Base-by-base conservation (phyloP, 2,329 filamentous ascomycete genomes). In the Alternaria postmessia region DNA sequence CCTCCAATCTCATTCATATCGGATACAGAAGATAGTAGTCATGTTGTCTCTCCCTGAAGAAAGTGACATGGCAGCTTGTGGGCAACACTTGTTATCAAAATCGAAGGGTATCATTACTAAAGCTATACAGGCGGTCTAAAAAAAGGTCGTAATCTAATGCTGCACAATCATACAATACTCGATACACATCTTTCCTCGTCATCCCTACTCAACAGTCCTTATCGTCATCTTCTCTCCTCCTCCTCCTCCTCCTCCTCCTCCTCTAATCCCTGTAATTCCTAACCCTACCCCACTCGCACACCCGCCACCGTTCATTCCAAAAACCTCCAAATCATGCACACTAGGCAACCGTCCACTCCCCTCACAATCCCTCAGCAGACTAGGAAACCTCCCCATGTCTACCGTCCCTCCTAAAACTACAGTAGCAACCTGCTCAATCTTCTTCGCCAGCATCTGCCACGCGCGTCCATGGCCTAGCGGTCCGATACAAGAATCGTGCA, bases 361-460 rank as follows among this genome's bases (percentile, higher is more conserved):
- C 12, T 58, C 61, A 30, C 63, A 46, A 42, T 68, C 62, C 1
- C 60, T 56, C 11, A 68, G 18, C n/a, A 69, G 18, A n/a, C 55
- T 59, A 9, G 59, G 60, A 24, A 52, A 60, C n/a, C 67, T 34
- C 5, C 62, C 66, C 42, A 70, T 34, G 52, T 63, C 63, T 9
- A 70, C 51, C 11, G 46, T 46, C 3, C 61, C 38, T 2, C 59
- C 66, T 7, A 72, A 22, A 4, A 72, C 36, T 4, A 57, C 54
- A n/a, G 49, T 53, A 12, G 59, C 61, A 2, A 64, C 69, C 28
- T 67, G 61, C 28, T 69, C 67, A 7, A 72, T 46, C 56, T 65
- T 67, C 28, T 39, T 39, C 7, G 58, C 69, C 7, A 70, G 32
- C 0, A 65, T 28, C 53, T 69, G 68, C 55, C 68, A 72, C 26